These are phyloP conservation scores for Penicillium paxilli DNA, from an alignment of 495 filamentous ascomycete genomes.

Conservation along the genomic window DNA sequence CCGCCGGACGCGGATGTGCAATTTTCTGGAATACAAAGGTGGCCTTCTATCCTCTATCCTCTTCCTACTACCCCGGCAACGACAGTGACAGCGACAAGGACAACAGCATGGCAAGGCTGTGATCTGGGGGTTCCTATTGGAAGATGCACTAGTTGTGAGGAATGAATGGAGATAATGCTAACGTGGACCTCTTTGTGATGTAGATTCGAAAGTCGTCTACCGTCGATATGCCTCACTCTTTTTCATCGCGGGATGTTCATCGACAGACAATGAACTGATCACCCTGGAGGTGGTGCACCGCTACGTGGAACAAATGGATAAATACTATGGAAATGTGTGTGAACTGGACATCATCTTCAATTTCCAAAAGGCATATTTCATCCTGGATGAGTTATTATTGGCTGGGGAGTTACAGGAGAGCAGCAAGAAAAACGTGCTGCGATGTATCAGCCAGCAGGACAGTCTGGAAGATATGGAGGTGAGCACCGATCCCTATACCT, in stretches of 20 bases:
- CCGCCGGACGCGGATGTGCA: conserved; percentile 96
- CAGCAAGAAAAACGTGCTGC: conserved; percentile 96
- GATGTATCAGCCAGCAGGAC: conserved; percentile 93
- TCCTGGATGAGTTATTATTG: conserved; percentile 92
- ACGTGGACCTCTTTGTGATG: too few species aligned
- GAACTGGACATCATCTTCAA: conserved; percentile 99
- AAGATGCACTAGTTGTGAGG: too few species aligned
- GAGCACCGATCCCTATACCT: conserved; percentile 40
- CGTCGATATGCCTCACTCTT: conserved; percentile 98
- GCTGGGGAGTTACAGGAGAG: conserved; percentile 98
- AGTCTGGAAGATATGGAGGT: conserved; percentile 98
- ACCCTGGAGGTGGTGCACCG: conserved; percentile 98
- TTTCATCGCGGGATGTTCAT: conserved; percentile 96
- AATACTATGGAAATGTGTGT: conserved; percentile 99
- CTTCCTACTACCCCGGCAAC: neutral
- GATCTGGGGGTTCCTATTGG: too few species aligned
- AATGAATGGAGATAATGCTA: too few species aligned
- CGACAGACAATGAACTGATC: conserved; percentile 96
- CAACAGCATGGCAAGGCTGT: too few species aligned
- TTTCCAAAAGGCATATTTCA: conserved; percentile 99
- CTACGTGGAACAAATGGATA: conserved; percentile 99
- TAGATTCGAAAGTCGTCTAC: conserved; percentile 97
- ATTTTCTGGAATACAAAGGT: conserved; percentile 99
- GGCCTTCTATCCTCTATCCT: conserved; percentile 4
- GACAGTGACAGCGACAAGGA: too few species aligned